Evolutionary conservation across 2,329 filamentous ascomycete genomes (phyloP).

Genomic region (Whalleya microplaca): DNA sequence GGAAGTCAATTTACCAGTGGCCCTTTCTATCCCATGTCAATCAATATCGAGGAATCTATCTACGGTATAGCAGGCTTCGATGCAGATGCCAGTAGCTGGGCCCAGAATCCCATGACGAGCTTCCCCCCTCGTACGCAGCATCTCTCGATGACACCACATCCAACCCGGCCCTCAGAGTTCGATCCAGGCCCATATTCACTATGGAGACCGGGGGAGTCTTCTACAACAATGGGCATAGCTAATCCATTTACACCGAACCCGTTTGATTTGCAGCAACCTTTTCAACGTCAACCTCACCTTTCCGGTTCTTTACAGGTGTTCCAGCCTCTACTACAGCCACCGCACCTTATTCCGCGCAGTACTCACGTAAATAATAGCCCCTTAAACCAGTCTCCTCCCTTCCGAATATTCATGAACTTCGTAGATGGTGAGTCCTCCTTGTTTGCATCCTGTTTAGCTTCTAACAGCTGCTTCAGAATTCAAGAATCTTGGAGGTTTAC

Average conservation of each 20-base stretch:
- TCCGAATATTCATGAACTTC: conserved; percentile 13
- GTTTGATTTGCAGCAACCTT: too few relatives aligned
- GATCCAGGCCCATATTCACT: background rate
- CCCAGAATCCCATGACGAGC: background rate
- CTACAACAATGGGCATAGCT: too few relatives aligned
- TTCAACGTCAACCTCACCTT: too few relatives aligned
- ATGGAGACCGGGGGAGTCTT: background rate
- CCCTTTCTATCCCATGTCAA: conserved; percentile 2
- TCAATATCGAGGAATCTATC: conserved; percentile 2
- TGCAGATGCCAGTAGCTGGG: background rate
- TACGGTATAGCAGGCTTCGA: background rate
- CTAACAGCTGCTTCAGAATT: conserved; percentile 16
- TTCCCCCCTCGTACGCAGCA: background rate
- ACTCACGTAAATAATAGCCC: background rate
- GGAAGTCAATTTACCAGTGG: conserved; percentile 7
- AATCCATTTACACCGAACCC: too few relatives aligned
- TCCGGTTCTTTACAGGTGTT: too few relatives aligned
- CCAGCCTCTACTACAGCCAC: too few relatives aligned
- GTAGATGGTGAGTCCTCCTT: conserved; percentile 9
- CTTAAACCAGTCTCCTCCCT: conserved; percentile 1
- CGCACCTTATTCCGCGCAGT: background rate
- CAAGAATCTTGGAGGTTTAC: conserved; percentile 6
- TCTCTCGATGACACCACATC: background rate
- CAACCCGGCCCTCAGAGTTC: background rate
- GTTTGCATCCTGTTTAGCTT: background rate